phyloP scores from a whole-genome alignment of 768 basidiomycete species.

The Suillus cothurnatus region DNA sequence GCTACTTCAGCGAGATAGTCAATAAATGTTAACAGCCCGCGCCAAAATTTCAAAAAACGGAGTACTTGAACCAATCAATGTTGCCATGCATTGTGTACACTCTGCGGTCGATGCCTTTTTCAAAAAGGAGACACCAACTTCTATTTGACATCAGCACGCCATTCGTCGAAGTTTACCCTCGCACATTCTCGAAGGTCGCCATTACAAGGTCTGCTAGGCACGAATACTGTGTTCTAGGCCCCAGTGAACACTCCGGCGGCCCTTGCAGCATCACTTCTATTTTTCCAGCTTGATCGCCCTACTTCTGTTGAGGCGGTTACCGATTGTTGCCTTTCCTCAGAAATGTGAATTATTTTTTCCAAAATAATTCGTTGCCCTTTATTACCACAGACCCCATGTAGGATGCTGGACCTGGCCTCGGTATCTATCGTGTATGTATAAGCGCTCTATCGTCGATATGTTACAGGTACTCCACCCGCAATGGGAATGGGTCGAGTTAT shows the following conservation, averaged over 20 bases:
- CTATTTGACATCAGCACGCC: no score
- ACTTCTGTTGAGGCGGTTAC: background rate
- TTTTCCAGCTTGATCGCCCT: background rate
- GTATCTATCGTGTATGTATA: background rate
- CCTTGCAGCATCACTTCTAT: background rate
- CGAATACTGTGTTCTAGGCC: background rate
- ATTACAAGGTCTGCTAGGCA: background rate
- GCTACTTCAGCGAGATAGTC: background rate
- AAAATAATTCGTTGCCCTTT: background rate
- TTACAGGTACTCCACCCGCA: background rate
- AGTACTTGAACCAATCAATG: background rate
- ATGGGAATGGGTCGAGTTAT: background rate
- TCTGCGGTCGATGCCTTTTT: background rate
- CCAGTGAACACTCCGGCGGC: background rate
- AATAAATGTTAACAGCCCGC: no score
- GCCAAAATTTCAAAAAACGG: background rate
- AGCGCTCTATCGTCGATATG: background rate
- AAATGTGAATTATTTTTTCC: background rate
- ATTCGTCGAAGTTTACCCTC: no score
- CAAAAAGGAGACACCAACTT: background rate
- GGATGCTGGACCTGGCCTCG: background rate
- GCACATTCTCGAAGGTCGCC: background rate
- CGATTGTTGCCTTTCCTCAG: background rate
- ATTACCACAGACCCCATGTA: background rate
- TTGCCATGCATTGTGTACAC: background rate